Conservation (phyloP, 495 filamentous ascomycete species). For the Aspergillus incahuasiensis region DNA sequence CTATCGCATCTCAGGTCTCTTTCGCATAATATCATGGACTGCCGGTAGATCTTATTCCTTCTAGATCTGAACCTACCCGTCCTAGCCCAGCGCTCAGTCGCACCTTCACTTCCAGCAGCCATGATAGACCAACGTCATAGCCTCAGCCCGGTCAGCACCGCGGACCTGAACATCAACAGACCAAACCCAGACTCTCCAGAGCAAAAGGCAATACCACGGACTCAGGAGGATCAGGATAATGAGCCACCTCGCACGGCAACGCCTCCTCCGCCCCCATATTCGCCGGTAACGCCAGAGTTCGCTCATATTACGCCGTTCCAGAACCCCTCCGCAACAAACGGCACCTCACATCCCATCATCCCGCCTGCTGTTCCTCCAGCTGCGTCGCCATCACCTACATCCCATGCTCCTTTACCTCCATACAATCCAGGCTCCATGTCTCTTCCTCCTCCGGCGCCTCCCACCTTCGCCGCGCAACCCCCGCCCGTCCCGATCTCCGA, state of each 20-base stretch:
- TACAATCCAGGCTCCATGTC: not conserved
- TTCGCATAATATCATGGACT: not conserved
- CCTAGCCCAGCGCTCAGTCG: too few species aligned
- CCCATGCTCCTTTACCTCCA: constrained; percentile 10
- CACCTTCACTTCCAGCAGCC: not conserved
- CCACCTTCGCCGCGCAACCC: constrained; percentile 43
- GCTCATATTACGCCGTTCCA: constrained; percentile 35
- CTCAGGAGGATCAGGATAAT: constrained; percentile 9
- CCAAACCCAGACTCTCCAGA: not conserved
- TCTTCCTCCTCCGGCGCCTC: constrained; percentile 11
- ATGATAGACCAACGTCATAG: not conserved
- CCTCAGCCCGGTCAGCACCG: not conserved
- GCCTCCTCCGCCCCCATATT: constrained; percentile 45
- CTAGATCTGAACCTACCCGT: not conserved
- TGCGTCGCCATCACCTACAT: constrained; percentile 29
- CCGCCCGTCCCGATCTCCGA: constrained; percentile 64
- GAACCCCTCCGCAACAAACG: constrained; percentile 13
- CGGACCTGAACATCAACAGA: not conserved
- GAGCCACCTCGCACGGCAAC: constrained; percentile 31
- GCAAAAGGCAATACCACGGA: constrained; percentile 6
- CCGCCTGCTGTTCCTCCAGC: constrained; percentile 38
- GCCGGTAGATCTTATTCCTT: not conserved
- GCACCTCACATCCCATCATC: constrained; percentile 29
- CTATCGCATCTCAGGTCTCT: not conserved
- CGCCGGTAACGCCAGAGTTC: constrained; percentile 44